Percentiles rank a stretch among this genome's conserved stretches.
Evolutionary conservation across 2,329 filamentous ascomycete genomes (phyloP).

Genomic region (Pseudogymnoascus sp.): DNA sequence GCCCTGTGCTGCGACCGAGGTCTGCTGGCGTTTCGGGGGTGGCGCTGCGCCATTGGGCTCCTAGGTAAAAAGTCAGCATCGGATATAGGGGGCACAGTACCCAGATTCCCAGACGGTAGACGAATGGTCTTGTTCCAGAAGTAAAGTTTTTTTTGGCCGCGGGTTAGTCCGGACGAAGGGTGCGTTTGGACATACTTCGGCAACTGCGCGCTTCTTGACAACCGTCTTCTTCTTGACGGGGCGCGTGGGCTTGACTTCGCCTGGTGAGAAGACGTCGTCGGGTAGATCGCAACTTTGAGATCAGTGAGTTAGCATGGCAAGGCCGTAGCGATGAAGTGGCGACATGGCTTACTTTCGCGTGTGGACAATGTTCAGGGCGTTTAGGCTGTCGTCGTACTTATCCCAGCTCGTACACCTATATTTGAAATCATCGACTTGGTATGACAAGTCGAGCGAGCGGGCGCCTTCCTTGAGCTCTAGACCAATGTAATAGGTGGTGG

Average conservation of each 20-base stretch:
- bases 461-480: slow-evolving; percentile 66
- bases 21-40: slow-evolving; percentile 27
- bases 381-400: slow-evolving; percentile 65
- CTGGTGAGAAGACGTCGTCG: slow-evolving; percentile 76
- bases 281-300: slow-evolving; percentile 69
- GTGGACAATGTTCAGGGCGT: slow-evolving; percentile 64
- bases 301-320: slow-evolving; percentile 18
- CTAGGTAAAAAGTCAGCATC: background rate
- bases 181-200: slow-evolving; percentile 23
- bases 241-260: slow-evolving; percentile 59
- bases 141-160: background rate
- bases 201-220: slow-evolving; percentile 24
- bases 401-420: slow-evolving; percentile 68
- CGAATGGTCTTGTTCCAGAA: background rate
- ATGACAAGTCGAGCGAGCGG: slow-evolving; percentile 69
- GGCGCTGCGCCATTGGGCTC: slow-evolving; percentile 12
- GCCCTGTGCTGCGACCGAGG: slow-evolving; percentile 23
- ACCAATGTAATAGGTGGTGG: slow-evolving; percentile 90
- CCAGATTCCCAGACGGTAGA: slow-evolving; percentile 3
- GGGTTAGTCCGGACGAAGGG: slow-evolving; percentile 8
- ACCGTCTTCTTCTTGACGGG: slow-evolving; percentile 23
- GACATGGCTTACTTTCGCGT: slow-evolving; percentile 65
- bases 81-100: slow-evolving; percentile 1
- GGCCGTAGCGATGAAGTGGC: background rate
- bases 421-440: slow-evolving; percentile 80